phyloP scores from a whole-genome alignment of 306 rosid species.

The Cicer yamashitae region DNA sequence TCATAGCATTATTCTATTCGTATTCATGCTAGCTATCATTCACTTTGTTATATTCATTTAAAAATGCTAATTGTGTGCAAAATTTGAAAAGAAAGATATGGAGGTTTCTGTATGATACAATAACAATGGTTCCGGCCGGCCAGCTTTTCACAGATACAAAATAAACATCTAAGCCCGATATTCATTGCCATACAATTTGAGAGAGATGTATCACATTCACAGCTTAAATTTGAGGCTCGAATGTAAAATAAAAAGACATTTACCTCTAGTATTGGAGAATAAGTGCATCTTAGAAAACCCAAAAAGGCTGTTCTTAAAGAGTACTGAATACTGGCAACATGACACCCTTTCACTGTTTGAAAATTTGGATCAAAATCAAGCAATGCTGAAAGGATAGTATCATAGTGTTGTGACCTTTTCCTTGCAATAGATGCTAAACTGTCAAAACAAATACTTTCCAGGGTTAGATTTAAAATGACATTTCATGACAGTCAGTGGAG shows the following conservation, averaged over 20 bases:
- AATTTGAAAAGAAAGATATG: constrained; percentile 1
- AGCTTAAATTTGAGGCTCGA: constrained; percentile 23
- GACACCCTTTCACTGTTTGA: constrained; percentile 73
- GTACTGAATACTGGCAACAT: constrained; percentile 78
- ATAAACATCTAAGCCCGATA: background rate
- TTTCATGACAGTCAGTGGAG: background rate
- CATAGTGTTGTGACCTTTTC: constrained; percentile 80
- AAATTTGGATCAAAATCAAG: constrained; percentile 80
- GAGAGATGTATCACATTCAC: background rate
- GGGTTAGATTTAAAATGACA: constrained; percentile 43
- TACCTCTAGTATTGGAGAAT: constrained; percentile 85
- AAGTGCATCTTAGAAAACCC: constrained; percentile 91
- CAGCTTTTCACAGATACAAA: constrained; percentile 21
- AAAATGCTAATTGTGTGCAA: constrained; percentile 32
- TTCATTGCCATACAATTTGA: background rate
- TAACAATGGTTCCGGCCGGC: constrained; percentile 21
- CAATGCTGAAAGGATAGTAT: constrained; percentile 66
- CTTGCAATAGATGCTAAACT: constrained; percentile 91
- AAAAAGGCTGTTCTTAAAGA: constrained; percentile 87
- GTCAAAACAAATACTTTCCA: constrained; percentile 50
- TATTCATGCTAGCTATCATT: constrained; percentile 12
- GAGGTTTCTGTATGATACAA: constrained; percentile 36
- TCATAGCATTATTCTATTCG: constrained; percentile 28
- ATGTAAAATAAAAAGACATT: constrained; percentile 32
- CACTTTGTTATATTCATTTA: constrained; percentile 1